Base-by-base conservation (phyloP, 768 basidiomycete genomes). In the Kwoniella europaea region DNA sequence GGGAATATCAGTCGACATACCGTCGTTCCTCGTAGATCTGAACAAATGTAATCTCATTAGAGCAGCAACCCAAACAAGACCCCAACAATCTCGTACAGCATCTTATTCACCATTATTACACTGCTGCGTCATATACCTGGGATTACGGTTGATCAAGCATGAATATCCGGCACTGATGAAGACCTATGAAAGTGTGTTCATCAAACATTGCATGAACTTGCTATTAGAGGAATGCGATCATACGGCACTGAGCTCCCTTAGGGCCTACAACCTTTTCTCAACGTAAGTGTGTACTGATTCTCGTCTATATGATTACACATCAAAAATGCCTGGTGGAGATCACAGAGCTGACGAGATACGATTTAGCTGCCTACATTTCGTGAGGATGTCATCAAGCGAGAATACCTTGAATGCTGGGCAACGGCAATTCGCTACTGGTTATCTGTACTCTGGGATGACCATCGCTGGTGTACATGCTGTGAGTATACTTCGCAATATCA, bases 381-480 rank as follows among this genome's bases (percentile, higher is more conserved):
- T 56, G 18, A 67, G 71, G 5, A 41, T 59, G 35, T 63, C 71
- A 15, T 35, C 13, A 1, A 59, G n/a, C 20, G 53, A 58, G 27
- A 57, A 59, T 16, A 20, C 67, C 4, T 10, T 50, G 13, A 42
- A 43, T 15, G 52, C 52, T 12, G 59, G 67, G 6, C 60, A 65
- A 41, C 43, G 72, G 27, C 72, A 69, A 22, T 42, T 66, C 18
- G 64, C 68, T 1, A 66, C 72, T 10, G 72, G 72, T 1, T 73
- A 73, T 43, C 41, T 73, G 16, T 63, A 73, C 50, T 69, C 68
- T 43, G 72, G 68, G 0, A 73, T 73, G 64, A 64, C 72, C 2
- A 60, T 73, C 18, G 72, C 68, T 35, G 72, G 68, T 3, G 72
- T 73, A 5, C 68, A 73, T 63, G 72, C 68, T n/a, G 68, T 73